Percentiles rank a stretch among this genome's conserved stretches.
These are phyloP conservation scores for Annulohypoxylon moriforme DNA, from an alignment of 495 filamentous ascomycete genomes.

Conservation along the genomic window DNA sequence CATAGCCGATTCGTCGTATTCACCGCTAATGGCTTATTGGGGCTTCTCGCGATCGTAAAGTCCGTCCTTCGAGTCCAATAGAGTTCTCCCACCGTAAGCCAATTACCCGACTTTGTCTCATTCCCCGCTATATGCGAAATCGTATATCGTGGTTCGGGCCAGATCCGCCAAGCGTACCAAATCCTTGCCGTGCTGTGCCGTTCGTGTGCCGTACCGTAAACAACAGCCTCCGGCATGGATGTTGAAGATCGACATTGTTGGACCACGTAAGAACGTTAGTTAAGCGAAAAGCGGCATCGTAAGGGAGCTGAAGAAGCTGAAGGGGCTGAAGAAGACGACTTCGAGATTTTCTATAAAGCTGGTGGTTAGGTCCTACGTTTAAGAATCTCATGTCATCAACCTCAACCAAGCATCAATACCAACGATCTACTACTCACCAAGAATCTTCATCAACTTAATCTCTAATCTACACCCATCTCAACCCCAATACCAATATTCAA, in stretches of 20 bases:
- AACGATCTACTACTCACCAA: conserved; percentile 23
- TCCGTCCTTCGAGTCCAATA: conserved; percentile 9
- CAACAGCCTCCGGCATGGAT: conserved; percentile 24
- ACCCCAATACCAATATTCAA: conserved; percentile 18
- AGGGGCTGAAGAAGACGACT: not conserved
- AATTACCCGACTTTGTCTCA: conserved; percentile 5
- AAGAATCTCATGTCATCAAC: conserved; percentile 1
- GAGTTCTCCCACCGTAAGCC: not conserved
- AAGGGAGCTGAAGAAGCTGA: not conserved
- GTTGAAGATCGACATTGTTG: not conserved
- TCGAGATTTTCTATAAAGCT: conserved; percentile 25
- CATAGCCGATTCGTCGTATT: conserved; percentile 19
- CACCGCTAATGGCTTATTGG: conserved; percentile 19
- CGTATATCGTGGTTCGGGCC: conserved; percentile 13
- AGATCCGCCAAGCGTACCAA: conserved; percentile 25
- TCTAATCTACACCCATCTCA: conserved; percentile 7
- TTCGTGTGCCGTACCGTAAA: conserved; percentile 8
- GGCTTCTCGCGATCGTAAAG: conserved; percentile 14
- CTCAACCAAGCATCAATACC: conserved; percentile 14
- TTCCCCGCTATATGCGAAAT: conserved; percentile 27
- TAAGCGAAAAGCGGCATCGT: not conserved
- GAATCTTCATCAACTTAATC: conserved; percentile 13
- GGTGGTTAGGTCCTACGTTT: conserved; percentile 14
- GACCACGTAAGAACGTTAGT: conserved; percentile 21
- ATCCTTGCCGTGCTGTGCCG: not conserved